Conservation (phyloP, 805 yeast species). For the Phaffomyces thermotolerans region DNA sequence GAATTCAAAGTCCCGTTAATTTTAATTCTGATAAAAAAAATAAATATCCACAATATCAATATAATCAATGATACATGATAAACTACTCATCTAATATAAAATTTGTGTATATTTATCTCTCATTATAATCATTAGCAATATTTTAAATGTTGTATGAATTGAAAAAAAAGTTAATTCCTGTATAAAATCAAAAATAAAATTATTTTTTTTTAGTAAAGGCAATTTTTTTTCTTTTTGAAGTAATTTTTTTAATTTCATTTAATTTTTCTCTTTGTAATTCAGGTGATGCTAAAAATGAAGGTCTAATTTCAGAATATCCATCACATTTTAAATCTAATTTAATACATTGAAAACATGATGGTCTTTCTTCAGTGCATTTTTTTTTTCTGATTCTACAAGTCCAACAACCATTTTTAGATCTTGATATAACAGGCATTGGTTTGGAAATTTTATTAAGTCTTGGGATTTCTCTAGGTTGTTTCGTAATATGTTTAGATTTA, state of each 20-base stretch:
- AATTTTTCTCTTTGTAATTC: slow-evolving; percentile 37
- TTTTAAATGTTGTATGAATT: too few relatives aligned
- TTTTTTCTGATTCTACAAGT: slow-evolving; percentile 68
- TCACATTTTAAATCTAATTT: slow-evolving; percentile 53
- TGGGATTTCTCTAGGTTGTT: neutral
- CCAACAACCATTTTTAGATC: slow-evolving; percentile 68
- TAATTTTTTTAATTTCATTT: slow-evolving; percentile 42
- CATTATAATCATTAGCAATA: too few relatives aligned
- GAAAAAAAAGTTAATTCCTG: too few relatives aligned
- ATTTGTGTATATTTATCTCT: too few relatives aligned
- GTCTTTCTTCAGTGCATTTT: slow-evolving; percentile 62
- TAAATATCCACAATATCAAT: neutral
- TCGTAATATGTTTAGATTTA: neutral
- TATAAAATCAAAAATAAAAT: too few relatives aligned
- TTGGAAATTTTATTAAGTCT: neutral
- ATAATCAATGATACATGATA: too few relatives aligned
- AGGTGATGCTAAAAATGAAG: slow-evolving; percentile 45
- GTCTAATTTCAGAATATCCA: slow-evolving; percentile 43
- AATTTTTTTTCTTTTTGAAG: slow-evolving; percentile 33
- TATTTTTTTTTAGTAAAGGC: slow-evolving; percentile 24
- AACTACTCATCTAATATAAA: too few relatives aligned
- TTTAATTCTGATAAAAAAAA: neutral
- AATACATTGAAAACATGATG: slow-evolving; percentile 51
- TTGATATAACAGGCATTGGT: slow-evolving; percentile 18
- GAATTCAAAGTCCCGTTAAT: slow-evolving; percentile 4